Evolutionary conservation across 176 grass and related monocot species (phyloP).

Genomic region (Phoenix dactylifera): DNA sequence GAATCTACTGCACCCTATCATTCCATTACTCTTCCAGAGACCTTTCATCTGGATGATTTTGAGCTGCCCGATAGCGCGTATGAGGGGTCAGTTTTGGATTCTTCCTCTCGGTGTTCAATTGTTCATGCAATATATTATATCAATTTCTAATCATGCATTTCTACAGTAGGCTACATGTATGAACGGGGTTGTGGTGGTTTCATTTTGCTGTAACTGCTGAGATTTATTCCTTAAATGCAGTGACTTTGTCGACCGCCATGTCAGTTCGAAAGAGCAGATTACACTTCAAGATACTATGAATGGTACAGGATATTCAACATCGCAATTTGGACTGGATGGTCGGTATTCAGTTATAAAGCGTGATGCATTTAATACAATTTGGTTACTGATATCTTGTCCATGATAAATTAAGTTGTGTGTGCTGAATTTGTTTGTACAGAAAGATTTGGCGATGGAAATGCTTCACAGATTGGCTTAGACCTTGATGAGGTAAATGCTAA

Average conservation of each 20-base stretch:
- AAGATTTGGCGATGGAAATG: constrained; percentile 96
- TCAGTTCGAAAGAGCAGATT: constrained; percentile 98
- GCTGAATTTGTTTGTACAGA: constrained; percentile 43
- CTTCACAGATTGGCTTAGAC: constrained; percentile 92
- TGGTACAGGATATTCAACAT: constrained; percentile 64
- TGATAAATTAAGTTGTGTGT: constrained; percentile 21
- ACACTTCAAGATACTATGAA: constrained; percentile 95
- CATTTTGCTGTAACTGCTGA: no score
- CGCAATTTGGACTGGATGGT: constrained; percentile 96
- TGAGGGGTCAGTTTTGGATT: constrained; percentile 57
- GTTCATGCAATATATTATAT: not conserved
- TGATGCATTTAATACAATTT: no score
- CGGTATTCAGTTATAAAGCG: constrained; percentile 25
- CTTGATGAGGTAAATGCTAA: constrained; percentile 72
- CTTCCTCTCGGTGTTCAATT: not conserved
- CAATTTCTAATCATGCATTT: no score
- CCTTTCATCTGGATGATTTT: constrained; percentile 99
- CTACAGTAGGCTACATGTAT: no score
- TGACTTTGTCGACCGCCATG: constrained; percentile 73
- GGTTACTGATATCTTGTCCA: no score
- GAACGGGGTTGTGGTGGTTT: no score
- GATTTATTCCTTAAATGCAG: constrained; percentile 19
- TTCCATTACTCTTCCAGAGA: constrained; percentile 98
- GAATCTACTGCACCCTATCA: constrained; percentile 98
- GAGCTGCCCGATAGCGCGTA: constrained; percentile 80